phyloP scores from a whole-genome alignment of 1,284 basidiomycete genomes.

The Ustilago xerochloae region DNA sequence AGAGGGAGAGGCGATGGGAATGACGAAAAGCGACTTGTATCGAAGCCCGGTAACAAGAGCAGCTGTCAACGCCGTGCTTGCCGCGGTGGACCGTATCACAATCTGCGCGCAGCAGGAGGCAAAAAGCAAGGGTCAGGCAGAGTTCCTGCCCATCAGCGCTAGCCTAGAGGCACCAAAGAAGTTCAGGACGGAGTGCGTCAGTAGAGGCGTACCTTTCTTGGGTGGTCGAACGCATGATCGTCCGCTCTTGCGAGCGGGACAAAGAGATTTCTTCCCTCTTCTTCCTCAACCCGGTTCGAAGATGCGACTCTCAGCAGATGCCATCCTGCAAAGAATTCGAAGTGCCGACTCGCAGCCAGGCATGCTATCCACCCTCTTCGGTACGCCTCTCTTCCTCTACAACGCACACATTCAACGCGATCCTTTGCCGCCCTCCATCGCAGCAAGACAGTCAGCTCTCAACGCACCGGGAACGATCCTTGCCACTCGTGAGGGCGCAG shows the following conservation, averaged over 20 bases:
- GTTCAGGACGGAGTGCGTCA: conserved; percentile 60
- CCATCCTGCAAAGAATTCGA: conserved; percentile 68
- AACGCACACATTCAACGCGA: conserved; percentile 68
- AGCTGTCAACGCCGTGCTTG: conserved; percentile 68
- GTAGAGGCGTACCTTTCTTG: conserved; percentile 64
- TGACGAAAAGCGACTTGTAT: conserved; percentile 70
- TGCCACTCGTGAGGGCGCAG: conserved; percentile 69
- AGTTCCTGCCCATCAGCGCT: conserved; percentile 10
- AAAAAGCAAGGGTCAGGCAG: neutral
- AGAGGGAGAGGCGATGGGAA: conserved; percentile 28
- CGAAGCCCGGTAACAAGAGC: conserved; percentile 69
- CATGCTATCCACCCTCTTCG: conserved; percentile 68
- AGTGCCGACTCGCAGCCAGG: conserved; percentile 71
- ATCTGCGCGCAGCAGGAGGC: conserved; percentile 16
- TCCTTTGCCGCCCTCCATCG: conserved; percentile 36
- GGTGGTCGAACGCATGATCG: conserved; percentile 69
- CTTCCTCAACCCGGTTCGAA: neutral
- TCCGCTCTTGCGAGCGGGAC: conserved; percentile 68
- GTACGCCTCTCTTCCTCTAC: conserved; percentile 68
- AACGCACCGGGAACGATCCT: conserved; percentile 65
- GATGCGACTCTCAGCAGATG: conserved; percentile 66
- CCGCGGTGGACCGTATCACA: conserved; percentile 67
- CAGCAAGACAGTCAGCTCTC: conserved; percentile 34
- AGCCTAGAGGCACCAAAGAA: conserved; percentile 24
- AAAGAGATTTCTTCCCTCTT: conserved; percentile 58